These are phyloP conservation scores for Fusarium devonianum DNA, from an alignment of 2,329 filamentous ascomycete species.

Conservation along the genomic window DNA sequence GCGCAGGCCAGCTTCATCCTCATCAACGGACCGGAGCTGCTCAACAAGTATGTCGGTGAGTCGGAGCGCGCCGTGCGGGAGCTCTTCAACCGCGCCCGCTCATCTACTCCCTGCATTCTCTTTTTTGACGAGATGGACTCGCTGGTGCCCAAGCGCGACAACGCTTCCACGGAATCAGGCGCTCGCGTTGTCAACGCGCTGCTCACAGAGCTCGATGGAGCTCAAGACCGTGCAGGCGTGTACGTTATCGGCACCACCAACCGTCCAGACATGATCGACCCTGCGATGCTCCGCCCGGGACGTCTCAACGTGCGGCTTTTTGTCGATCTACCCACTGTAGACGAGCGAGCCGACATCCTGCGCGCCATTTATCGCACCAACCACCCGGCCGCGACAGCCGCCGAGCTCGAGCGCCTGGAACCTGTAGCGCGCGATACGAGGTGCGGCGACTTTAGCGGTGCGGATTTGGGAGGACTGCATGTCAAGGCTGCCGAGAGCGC, in stretches of 20 bases:
- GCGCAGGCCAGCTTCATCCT: slow-evolving; percentile 98
- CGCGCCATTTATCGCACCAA: slow-evolving; percentile 66
- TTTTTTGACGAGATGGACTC: slow-evolving; percentile 99
- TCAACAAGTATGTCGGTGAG: slow-evolving; percentile 98
- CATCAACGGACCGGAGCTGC: slow-evolving; percentile 92
- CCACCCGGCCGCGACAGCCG: slow-evolving; percentile 47
- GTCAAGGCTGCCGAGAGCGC: slow-evolving; percentile 61
- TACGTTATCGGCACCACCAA: slow-evolving; percentile 97
- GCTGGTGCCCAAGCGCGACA: slow-evolving; percentile 83
- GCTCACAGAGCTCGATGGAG: slow-evolving; percentile 91
- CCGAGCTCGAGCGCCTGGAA: slow-evolving; percentile 63
- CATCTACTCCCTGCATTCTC: slow-evolving; percentile 88
- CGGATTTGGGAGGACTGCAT: slow-evolving; percentile 61
- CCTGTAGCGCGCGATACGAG: slow-evolving; percentile 69
- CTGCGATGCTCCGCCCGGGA: slow-evolving; percentile 91
- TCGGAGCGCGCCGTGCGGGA: slow-evolving; percentile 92
- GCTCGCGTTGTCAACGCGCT: slow-evolving; percentile 93
- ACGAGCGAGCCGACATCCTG: slow-evolving; percentile 87
- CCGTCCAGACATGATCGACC: slow-evolving; percentile 93
- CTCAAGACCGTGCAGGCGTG: slow-evolving; percentile 80
- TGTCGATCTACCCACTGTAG: slow-evolving; percentile 80
- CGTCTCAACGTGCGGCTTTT: slow-evolving; percentile 88
- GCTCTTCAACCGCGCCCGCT: slow-evolving; percentile 86
- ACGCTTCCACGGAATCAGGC: slow-evolving; percentile 79
- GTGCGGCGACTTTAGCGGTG: slow-evolving; percentile 80